A percentile compares a stretch with the other conserved stretches of the same genome.
Conservation (phyloP, 371 early-diverging fungal genomes). For the Syncephalastrum contaminatum region DNA sequence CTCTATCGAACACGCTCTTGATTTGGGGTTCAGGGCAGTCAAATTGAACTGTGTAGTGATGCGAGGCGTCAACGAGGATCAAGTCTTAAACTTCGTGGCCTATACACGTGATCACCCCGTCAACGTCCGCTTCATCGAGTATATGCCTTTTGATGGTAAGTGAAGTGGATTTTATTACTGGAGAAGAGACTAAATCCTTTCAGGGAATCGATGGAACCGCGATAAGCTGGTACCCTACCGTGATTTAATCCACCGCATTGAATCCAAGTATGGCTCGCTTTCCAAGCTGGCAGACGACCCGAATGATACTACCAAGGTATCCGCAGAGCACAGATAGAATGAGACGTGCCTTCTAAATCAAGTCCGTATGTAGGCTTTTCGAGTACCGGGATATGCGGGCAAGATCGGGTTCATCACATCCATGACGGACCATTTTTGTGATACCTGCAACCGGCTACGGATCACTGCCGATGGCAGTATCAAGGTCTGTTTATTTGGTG, state of each 20-base stretch:
- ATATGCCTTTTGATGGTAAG: slow-evolving; percentile 95
- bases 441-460: slow-evolving; percentile 89
- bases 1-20: slow-evolving; percentile 68
- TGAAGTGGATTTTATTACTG: background rate
- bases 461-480: slow-evolving; percentile 94
- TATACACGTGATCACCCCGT: slow-evolving; percentile 74
- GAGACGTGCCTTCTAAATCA: background rate
- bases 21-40: slow-evolving; percentile 64
- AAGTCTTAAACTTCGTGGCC: slow-evolving; percentile 80
- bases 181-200: background rate
- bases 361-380: slow-evolving; percentile 33
- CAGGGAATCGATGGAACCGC: slow-evolving; percentile 85
- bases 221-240: slow-evolving; percentile 84
- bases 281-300: slow-evolving; percentile 66
- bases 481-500: slow-evolving; percentile 92
- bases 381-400: slow-evolving; percentile 78
- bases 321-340: slow-evolving; percentile 6
- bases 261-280: slow-evolving; percentile 55
- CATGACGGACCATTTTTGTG: slow-evolving; percentile 95
- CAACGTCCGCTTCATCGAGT: slow-evolving; percentile 92
- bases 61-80: slow-evolving; percentile 80
- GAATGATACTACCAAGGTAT: slow-evolving; percentile 87
- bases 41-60: slow-evolving; percentile 93
- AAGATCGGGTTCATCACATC: slow-evolving; percentile 94
- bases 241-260: slow-evolving; percentile 67